These are phyloP conservation scores for Cruciata laevipes DNA, from an alignment of 257 asterid genomes.

Conservation along the genomic window DNA sequence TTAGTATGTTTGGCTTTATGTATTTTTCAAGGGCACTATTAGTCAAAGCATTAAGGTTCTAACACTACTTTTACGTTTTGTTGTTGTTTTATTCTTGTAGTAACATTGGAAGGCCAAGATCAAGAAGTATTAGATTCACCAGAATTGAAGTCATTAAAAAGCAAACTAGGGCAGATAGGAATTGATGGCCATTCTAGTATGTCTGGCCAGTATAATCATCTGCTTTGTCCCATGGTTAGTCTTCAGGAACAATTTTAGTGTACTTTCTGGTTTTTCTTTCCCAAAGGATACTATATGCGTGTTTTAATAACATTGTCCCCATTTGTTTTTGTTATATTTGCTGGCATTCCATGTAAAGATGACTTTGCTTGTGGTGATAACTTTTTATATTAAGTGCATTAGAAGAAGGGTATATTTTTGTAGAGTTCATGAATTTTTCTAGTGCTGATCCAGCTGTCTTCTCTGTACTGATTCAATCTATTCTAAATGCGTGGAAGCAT, in stretches of 20 bases:
- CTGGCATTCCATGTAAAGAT: not conserved
- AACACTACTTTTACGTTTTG: conserved; percentile 9
- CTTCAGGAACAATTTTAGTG: conserved; percentile 9
- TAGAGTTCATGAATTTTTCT: not conserved
- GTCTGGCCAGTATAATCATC: conserved; percentile 60
- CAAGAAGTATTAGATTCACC: conserved; percentile 29
- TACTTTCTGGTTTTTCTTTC: not conserved
- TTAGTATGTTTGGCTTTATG: not conserved
- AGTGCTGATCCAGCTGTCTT: not conserved
- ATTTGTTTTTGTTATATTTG: not conserved
- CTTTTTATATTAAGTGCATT: not conserved
- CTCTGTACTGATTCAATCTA: no score
- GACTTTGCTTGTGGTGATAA: not conserved
- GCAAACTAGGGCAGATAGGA: conserved; percentile 53
- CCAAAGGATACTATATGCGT: not conserved
- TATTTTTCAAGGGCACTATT: not conserved
- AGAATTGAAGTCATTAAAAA: conserved; percentile 29
- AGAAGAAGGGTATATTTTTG: not conserved
- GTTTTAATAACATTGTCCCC: not conserved
- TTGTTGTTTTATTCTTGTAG: conserved; percentile 37
- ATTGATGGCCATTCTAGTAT: conserved; percentile 32
- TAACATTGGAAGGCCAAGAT: conserved; percentile 32
- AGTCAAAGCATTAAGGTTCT: not conserved
- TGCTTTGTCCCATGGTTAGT: conserved; percentile 71
- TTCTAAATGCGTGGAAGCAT: not conserved